Percentiles rank a stretch among this genome's conserved stretches.
Evolutionary conservation across 2,329 filamentous ascomycete species (phyloP).

Genomic region (Myrmaecium sp.): DNA sequence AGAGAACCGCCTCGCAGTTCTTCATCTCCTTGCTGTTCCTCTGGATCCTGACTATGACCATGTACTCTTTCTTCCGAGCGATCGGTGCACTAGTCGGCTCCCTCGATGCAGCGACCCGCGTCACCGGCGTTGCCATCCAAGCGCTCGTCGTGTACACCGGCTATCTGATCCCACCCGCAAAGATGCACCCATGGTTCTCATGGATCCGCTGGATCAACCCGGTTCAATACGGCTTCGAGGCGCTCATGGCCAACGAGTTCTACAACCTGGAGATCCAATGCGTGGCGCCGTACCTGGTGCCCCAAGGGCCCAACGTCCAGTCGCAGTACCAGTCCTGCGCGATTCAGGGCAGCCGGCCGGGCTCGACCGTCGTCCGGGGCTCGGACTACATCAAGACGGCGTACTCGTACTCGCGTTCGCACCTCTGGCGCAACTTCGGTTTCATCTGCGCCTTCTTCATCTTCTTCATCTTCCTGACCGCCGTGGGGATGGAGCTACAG

Average conservation of each 20-base stretch:
- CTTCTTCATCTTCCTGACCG: constrained; percentile 30
- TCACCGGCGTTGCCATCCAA: constrained; percentile 24
- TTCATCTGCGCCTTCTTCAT: constrained; percentile 34
- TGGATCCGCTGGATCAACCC: constrained; percentile 33
- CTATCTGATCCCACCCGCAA: constrained; percentile 21
- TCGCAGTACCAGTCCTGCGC: constrained; percentile 41
- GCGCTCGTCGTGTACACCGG: constrained; percentile 23
- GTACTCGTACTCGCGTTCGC: constrained; percentile 37
- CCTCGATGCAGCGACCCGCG: constrained; percentile 20
- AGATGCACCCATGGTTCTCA: constrained; percentile 24
- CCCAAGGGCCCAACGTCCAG: constrained; percentile 25
- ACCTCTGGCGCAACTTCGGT: constrained; percentile 44
- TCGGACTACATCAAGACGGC: constrained; percentile 37
- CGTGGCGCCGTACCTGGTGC: constrained; percentile 38
- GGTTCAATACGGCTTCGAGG: constrained; percentile 53
- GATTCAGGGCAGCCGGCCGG: constrained; percentile 38
- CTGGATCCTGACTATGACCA: constrained; percentile 32
- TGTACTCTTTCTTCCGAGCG: constrained; percentile 25
- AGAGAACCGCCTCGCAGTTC: constrained; percentile 41
- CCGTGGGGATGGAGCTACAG: constrained; percentile 27
- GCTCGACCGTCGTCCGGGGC: constrained; percentile 35
- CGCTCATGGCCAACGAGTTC: constrained; percentile 55
- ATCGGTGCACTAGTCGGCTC: constrained; percentile 19
- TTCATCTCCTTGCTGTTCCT: constrained; percentile 48
- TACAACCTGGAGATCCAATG: constrained; percentile 39